Conservation (phyloP, 2,329 filamentous ascomycete genomes). For the Pyrenophora seminiperda region DNA sequence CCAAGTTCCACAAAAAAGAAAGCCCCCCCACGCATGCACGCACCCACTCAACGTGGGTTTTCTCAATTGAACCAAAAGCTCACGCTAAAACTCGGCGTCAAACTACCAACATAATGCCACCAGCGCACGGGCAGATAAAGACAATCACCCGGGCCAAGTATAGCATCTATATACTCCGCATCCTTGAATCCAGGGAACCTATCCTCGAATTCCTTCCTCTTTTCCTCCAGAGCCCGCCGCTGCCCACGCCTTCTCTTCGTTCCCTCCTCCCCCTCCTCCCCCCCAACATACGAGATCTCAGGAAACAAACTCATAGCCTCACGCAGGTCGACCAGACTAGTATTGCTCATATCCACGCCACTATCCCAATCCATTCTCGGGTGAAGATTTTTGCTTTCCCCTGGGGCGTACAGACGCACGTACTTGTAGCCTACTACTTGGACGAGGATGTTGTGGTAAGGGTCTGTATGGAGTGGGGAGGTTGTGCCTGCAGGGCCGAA, state of each 20-base stretch:
- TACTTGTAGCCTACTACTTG: constrained; percentile 93
- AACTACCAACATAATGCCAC: constrained; percentile 95
- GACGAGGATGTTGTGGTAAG: constrained; percentile 88
- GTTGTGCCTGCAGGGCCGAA: constrained; percentile 87
- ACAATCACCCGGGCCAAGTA: constrained; percentile 80
- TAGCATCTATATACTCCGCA: constrained; percentile 73
- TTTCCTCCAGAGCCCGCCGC: neutral
- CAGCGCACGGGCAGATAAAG: constrained; percentile 91
- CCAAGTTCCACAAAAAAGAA: too few species aligned
- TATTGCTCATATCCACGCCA: constrained; percentile 92
- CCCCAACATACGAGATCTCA: constrained; percentile 26
- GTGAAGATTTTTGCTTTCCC: constrained; percentile 61
- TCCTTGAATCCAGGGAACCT: constrained; percentile 61
- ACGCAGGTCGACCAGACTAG: constrained; percentile 77
- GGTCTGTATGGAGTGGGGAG: constrained; percentile 90
- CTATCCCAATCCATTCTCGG: constrained; percentile 66
- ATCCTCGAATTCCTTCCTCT: constrained; percentile 28
- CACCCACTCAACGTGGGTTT: neutral
- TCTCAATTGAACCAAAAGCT: constrained; percentile 79
- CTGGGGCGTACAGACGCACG: constrained; percentile 81
- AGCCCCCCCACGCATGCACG: too few species aligned
- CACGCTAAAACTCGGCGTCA: constrained; percentile 89
- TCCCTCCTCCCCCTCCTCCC: neutral
- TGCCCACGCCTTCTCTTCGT: constrained; percentile 44
- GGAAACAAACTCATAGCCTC: constrained; percentile 61